Evolutionary conservation across 1,284 basidiomycete genomes (phyloP).

Genomic region (Cystobasidiaceae sp.): DNA sequence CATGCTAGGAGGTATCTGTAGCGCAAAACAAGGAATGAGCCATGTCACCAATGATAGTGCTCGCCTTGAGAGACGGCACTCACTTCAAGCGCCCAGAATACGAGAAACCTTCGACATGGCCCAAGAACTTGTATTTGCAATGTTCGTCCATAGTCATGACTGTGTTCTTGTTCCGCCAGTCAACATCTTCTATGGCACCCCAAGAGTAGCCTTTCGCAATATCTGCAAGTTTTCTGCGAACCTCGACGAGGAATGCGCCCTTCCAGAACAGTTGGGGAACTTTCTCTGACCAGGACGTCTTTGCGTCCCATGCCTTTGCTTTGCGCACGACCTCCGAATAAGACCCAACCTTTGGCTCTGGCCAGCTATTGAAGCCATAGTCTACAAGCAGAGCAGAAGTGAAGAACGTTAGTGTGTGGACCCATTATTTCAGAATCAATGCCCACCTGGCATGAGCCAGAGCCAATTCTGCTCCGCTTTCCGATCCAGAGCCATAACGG

Average conservation of each 20-base stretch:
- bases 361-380: conserved; percentile 46
- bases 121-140: conserved; percentile 46
- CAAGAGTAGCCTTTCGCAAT: conserved; percentile 39
- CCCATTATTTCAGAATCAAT: background rate
- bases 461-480: conserved; percentile 38
- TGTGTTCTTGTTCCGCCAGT: conserved; percentile 41
- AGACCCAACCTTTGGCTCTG: conserved; percentile 43
- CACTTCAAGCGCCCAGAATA: conserved; percentile 46
- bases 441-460: conserved; percentile 46
- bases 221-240: conserved; percentile 43
- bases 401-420: background rate
- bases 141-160: conserved; percentile 44
- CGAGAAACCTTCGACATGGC: conserved; percentile 46
- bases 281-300: conserved; percentile 42
- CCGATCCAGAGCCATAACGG: conserved; percentile 41
- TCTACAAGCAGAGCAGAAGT: conserved; percentile 32
- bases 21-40: background rate
- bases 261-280: conserved; percentile 44
- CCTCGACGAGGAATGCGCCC: conserved; percentile 44
- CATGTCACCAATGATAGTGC: background rate
- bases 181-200: conserved; percentile 40
- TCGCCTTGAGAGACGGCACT: conserved; percentile 9
- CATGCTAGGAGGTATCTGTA: conserved; percentile 46
- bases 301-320: conserved; percentile 19
- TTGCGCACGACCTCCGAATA: conserved; percentile 43